phyloP scores from a whole-genome alignment of 1,139 yeast genomes.

The Saccharomycopsis crataegensis region DNA sequence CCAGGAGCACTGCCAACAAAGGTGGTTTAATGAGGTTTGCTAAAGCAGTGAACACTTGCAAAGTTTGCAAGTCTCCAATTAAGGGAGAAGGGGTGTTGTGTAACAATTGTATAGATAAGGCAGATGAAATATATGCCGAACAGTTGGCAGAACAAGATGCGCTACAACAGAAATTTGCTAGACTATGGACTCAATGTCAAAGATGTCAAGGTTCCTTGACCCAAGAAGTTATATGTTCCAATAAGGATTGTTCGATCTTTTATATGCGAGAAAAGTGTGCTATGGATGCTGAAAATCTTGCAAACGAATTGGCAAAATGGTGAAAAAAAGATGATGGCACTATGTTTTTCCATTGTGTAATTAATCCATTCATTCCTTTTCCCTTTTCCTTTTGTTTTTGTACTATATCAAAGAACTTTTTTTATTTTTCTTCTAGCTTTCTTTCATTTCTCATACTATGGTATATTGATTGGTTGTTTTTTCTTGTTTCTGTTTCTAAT shows the following conservation, averaged over 20 bases:
- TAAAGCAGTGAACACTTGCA: slow-evolving; percentile 81
- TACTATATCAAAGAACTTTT: too few species aligned
- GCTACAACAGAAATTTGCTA: slow-evolving; percentile 73
- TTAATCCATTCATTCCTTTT: too few species aligned
- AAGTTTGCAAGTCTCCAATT: slow-evolving; percentile 79
- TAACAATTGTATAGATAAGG: slow-evolving; percentile 63
- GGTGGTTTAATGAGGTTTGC: slow-evolving; percentile 92
- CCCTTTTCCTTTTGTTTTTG: too few species aligned
- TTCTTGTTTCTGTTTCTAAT: too few species aligned
- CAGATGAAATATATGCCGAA: slow-evolving; percentile 71
- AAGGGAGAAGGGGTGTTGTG: slow-evolving; percentile 73
- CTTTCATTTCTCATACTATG: too few species aligned
- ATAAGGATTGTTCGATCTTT: slow-evolving; percentile 94
- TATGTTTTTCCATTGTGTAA: too few species aligned
- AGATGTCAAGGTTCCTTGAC: slow-evolving; percentile 94
- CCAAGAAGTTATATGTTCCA: slow-evolving; percentile 91
- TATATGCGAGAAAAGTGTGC: slow-evolving; percentile 96
- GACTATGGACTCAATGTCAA: slow-evolving; percentile 98
- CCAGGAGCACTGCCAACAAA: slow-evolving; percentile 49
- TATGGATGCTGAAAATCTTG: slow-evolving; percentile 69
- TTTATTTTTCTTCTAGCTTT: too few species aligned
- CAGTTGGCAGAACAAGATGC: slow-evolving; percentile 76
- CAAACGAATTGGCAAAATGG: slow-evolving; percentile 64
- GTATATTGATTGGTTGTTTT: too few species aligned
- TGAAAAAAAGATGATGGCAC: slow-evolving; percentile 15